Percentiles rank a stretch among this genome's conserved stretches.
Evolutionary conservation across 1,284 basidiomycete species (phyloP).

Genomic region (Irpex sp.): DNA sequence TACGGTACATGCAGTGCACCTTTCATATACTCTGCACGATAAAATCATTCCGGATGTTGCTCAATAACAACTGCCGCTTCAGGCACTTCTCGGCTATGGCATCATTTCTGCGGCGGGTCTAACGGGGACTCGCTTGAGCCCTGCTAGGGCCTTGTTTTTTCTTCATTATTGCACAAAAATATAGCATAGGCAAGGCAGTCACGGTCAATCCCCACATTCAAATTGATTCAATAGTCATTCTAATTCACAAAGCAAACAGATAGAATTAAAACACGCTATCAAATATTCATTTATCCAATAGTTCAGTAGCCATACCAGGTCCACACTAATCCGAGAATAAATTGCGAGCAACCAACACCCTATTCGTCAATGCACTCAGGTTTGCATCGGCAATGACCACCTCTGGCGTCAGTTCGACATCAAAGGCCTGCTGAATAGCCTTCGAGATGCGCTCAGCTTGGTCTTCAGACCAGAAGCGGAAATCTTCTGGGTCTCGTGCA

Average conservation of each 20-base stretch:
- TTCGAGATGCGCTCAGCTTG: slow-evolving; percentile 87
- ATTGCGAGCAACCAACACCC: slow-evolving; percentile 81
- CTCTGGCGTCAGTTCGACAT: slow-evolving; percentile 84
- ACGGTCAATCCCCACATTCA: too few species aligned
- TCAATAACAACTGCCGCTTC: too few species aligned
- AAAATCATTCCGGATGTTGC: too few species aligned
- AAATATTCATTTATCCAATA: not conserved
- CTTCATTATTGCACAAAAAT: too few species aligned
- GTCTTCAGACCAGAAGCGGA: slow-evolving; percentile 86
- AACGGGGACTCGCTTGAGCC: too few species aligned
- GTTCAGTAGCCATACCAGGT: not conserved
- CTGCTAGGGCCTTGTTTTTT: too few species aligned
- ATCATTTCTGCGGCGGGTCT: too few species aligned
- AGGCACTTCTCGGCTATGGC: too few species aligned
- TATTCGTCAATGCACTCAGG: slow-evolving; percentile 73
- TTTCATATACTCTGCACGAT: too few species aligned
- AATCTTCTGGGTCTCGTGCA: slow-evolving; percentile 82
- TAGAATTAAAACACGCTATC: not conserved
- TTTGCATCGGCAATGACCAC: slow-evolving; percentile 95
- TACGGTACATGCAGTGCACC: too few species aligned
- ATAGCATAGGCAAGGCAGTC: too few species aligned
- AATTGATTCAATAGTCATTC: too few species aligned
- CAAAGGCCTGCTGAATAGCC: slow-evolving; percentile 78
- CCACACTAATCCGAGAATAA: slow-evolving; percentile 38
- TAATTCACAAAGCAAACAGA: not conserved